Evolutionary conservation across 139 green algal species (phyloP), one percentile per base, ranked within the genome.

Genomic region (Tetradesmus lagerheimii): DNA sequence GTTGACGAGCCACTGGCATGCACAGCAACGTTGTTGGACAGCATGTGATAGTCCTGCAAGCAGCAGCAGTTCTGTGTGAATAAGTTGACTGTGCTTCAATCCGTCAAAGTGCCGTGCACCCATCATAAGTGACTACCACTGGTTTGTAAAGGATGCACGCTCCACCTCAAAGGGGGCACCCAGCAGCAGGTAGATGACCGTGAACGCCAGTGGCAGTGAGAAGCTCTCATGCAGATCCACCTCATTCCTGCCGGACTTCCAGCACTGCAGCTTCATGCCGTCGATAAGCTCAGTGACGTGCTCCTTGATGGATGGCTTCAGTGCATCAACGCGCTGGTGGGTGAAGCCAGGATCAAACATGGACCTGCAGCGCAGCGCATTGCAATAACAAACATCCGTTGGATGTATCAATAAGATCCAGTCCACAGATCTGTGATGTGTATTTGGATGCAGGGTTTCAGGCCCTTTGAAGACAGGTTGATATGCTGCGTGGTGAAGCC

Each of bases 141-240:
- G n/a, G n/a, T n/a, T n/a, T n/a, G n/a, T n/a, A n/a, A n/a, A n/a
- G n/a, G n/a, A n/a, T n/a, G n/a, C n/a, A n/a, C n/a, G n/a, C n/a
- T n/a, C n/a, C 53, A 76, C 81, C 81, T 90, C 66, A 0, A 67
- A 57, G 1, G 87, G 91, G 31, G 92, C 89, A 37, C 91, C 93
- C 89, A 95, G 74, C 43, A 95, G 86, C 14, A 85, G 78, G 53
- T 92, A 94, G 75, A 95, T 95, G 35, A 87, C 87, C 83, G 64
- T 87, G 87, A 89, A 93, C 15, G 92, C 37, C 66, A 92, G 43
- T 5, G 88, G 90, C 86, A 92, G 80, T 4, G 77, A 62, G 74
- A 92, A 92, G 39, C 34, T 57, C 43, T 92, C 89, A 9, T 76
- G 62, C 39, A 92, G 71, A 38, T 94, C 87, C 15, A 89, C 50